Conservation (phyloP, 1,284 basidiomycete genomes). For the Ustilago shanxiensis region DNA sequence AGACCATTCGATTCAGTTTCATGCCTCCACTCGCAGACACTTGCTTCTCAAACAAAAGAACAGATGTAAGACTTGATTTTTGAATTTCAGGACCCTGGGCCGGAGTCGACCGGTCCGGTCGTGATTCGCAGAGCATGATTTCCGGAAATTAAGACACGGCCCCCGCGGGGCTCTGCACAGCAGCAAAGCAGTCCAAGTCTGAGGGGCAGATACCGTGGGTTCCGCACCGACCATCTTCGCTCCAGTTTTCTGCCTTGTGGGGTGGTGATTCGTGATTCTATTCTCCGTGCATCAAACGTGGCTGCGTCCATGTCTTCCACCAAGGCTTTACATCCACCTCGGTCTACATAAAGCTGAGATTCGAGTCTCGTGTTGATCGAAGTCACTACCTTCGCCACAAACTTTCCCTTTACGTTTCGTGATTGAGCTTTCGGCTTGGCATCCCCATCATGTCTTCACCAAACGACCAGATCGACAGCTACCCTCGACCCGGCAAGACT, state of each 20-base stretch:
- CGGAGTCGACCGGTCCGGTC: conserved; percentile 31
- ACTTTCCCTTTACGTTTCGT: neutral
- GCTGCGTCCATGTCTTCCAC: neutral
- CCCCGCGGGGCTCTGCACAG: conserved; percentile 26
- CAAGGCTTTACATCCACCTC: neutral
- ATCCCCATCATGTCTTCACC: conserved; percentile 22
- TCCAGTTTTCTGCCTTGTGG: neutral
- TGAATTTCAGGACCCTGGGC: conserved; percentile 14
- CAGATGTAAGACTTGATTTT: neutral
- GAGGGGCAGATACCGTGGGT: neutral
- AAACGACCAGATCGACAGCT: conserved; percentile 42
- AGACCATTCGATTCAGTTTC: neutral
- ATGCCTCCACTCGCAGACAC: neutral
- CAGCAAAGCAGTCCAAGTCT: neutral
- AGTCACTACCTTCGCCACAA: too few species aligned
- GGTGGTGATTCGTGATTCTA: neutral
- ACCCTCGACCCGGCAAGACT: conserved; percentile 52
- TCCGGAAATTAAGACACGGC: conserved; percentile 11
- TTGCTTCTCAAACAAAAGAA: too few species aligned
- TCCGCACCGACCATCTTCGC: conserved; percentile 21
- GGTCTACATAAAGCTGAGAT: too few species aligned
- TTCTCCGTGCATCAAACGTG: neutral
- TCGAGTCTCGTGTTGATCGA: too few species aligned
- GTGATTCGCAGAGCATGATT: conserved; percentile 4
- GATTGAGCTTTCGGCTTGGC: neutral